Base-by-base conservation (phyloP, 2,329 filamentous ascomycete species). In the Karstenula rhodostoma region DNA sequence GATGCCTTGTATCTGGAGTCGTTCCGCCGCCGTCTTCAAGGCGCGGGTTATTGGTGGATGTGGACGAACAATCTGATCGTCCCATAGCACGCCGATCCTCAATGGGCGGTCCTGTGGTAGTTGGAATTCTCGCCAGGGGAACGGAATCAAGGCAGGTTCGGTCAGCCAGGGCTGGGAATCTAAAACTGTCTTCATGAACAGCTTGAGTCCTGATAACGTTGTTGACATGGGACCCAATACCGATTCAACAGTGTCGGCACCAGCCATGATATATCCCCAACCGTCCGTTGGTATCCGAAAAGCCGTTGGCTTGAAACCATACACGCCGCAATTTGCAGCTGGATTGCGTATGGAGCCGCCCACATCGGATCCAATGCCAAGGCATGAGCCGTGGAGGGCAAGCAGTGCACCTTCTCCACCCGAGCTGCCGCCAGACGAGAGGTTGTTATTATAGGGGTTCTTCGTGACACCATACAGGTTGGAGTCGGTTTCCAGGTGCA, bases 41-140 rank as follows among this genome's bases (percentile, higher is more conserved):
- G 86, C 88, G 6, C 88, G 81, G 0, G 81, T 76, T 3, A 91
- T 82, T 0, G 89, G 89, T 2, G 90, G 89, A 54, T 90, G 90
- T 0, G 90, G 89, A 6, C 76, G 81, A 4, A 90, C 88, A 52
- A 88, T 81, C 10, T 84, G 86, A 70, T 92, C 90, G 72, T 89
- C 80, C 83, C 85, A 87, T 75, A 91, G 80, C 33, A 91, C 84
- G 4, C 80, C 89, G 56, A 92, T 79, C 46, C 80, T 84, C 25
- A 90, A 73, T 13, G 65, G 64, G 4, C 65, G 56, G 56, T 60
- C 59, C 59, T 48, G 50, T 9, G 70, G 66, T n/a, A 73, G 29
- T 8, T 56, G 44, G 51, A 67, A 64, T 7, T 82, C 44, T 32
- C 71, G 74, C 86, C 87, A 90, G 0, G 86, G 84, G 25, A 89